phyloP scores from a whole-genome alignment of 768 basidiomycete genomes.

The Mycena sanguinolenta region DNA sequence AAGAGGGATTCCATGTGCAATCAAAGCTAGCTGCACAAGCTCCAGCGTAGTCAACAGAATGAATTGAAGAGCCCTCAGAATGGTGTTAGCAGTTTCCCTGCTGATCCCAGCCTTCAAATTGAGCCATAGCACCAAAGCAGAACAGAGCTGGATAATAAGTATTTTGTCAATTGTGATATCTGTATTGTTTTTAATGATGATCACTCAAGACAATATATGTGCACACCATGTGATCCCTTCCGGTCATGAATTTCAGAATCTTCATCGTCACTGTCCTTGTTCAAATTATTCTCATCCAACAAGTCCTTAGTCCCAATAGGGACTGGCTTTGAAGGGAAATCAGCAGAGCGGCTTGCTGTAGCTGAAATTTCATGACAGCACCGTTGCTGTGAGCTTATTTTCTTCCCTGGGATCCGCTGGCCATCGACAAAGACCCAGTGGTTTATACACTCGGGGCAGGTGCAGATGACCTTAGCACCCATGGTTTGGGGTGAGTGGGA shows the following conservation, averaged over 20 bases:
- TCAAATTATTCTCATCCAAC: no score
- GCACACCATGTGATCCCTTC: no score
- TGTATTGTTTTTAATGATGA: not conserved
- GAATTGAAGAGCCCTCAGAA: constrained; percentile 30
- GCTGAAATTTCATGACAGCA: constrained; percentile 10
- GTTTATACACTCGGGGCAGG: constrained; percentile 15
- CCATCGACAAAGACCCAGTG: not conserved
- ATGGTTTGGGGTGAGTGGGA: constrained; percentile 9
- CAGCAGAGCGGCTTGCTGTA: constrained; percentile 7
- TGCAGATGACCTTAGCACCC: constrained; percentile 18
- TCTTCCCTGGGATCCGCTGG: constrained; percentile 4
- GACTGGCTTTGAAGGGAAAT: not conserved
- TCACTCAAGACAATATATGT: no score
- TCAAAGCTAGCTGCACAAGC: constrained; percentile 19
- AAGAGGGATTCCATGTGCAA: no score
- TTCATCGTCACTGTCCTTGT: constrained; percentile 1
- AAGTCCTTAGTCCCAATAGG: not conserved
- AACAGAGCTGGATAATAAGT: constrained; percentile 25
- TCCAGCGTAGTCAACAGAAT: no score
- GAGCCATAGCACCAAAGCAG: constrained; percentile 30
- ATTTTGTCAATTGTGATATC: constrained; percentile 3
- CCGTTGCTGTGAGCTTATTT: constrained; percentile 7
- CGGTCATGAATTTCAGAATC: no score
- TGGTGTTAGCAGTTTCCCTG: constrained; percentile 24
- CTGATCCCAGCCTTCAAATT: constrained; percentile 31